These are phyloP conservation scores for Sphaceloma murrayae DNA, from an alignment of 2,329 filamentous ascomycete species.

Conservation along the genomic window DNA sequence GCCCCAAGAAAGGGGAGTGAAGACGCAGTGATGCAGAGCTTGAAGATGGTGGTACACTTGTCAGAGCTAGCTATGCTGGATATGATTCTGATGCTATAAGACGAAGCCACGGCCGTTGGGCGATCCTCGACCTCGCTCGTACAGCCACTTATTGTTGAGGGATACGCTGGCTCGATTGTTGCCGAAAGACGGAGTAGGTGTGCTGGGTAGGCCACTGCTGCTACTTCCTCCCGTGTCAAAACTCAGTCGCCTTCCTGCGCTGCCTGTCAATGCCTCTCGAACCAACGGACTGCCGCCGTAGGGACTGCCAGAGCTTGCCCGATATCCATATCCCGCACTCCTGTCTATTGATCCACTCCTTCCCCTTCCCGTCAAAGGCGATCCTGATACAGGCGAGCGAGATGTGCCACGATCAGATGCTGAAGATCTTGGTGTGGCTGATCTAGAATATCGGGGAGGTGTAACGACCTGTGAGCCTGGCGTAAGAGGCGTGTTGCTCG, in stretches of 20 bases:
- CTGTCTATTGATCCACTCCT: conserved; percentile 18
- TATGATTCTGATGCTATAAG: conserved; percentile 12
- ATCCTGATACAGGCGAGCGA: conserved; percentile 21
- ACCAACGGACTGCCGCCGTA: conserved; percentile 46
- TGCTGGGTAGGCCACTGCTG: conserved; percentile 44
- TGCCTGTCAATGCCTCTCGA: conserved; percentile 54
- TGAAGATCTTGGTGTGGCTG: conserved; percentile 56
- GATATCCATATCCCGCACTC: conserved; percentile 12
- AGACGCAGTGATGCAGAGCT: too few relatives aligned
- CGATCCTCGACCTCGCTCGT: conserved; percentile 63
- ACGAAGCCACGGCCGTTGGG: conserved; percentile 30
- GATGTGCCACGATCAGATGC: conserved; percentile 13
- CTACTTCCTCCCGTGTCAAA: conserved; percentile 38
- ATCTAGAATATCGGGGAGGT: conserved; percentile 76
- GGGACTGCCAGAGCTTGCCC: conserved; percentile 17
- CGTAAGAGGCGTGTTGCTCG: conserved; percentile 51
- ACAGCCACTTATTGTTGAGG: conserved; percentile 89
- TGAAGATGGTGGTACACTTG: too few relatives aligned
- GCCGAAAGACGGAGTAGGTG: conserved; percentile 56
- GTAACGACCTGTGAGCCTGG: conserved; percentile 69
- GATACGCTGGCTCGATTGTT: conserved; percentile 62
- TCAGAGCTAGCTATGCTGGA: conserved; percentile 8
- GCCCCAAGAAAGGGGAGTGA: conserved; percentile 26
- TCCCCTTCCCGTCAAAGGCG: conserved; percentile 32
- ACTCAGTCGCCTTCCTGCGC: conserved; percentile 50